Conservation (phyloP, 176 grass and related monocot species). For the Oryza glaberrima region DNA sequence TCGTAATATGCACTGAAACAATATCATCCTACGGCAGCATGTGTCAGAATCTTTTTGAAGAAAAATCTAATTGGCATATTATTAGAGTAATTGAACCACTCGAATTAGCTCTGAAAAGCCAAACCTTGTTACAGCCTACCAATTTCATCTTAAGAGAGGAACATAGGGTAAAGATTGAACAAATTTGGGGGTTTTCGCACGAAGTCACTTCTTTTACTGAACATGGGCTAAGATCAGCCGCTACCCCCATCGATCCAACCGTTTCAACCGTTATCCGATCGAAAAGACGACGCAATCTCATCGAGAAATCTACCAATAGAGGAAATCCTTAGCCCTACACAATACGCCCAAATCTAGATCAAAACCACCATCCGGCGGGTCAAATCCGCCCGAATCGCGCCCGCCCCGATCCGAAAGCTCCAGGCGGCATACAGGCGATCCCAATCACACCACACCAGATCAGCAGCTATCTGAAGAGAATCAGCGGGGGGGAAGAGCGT, state of each 20-base stretch:
- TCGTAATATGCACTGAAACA: neutral
- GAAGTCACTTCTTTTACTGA: neutral
- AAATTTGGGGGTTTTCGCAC: neutral
- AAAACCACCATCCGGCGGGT: constrained; percentile 16
- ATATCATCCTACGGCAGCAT: no score
- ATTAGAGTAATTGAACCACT: neutral
- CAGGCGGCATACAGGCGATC: neutral
- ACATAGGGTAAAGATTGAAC: neutral
- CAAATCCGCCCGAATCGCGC: constrained; percentile 10
- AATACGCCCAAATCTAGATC: constrained; percentile 30
- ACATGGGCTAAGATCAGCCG: neutral
- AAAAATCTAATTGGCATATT: neutral
- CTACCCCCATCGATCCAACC: neutral
- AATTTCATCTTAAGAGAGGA: neutral
- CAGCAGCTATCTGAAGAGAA: neutral
- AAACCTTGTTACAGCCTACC: neutral
- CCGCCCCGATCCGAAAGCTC: neutral
- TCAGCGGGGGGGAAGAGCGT: neutral
- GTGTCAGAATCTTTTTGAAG: neutral
- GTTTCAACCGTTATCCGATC: neutral
- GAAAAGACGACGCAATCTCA: neutral
- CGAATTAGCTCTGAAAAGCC: neutral
- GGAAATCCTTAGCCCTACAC: neutral
- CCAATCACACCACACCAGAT: neutral
- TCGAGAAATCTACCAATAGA: neutral